These are phyloP conservation scores for Didymella sp. DNA, from an alignment of 2,329 filamentous ascomycete species.

Conservation along the genomic window DNA sequence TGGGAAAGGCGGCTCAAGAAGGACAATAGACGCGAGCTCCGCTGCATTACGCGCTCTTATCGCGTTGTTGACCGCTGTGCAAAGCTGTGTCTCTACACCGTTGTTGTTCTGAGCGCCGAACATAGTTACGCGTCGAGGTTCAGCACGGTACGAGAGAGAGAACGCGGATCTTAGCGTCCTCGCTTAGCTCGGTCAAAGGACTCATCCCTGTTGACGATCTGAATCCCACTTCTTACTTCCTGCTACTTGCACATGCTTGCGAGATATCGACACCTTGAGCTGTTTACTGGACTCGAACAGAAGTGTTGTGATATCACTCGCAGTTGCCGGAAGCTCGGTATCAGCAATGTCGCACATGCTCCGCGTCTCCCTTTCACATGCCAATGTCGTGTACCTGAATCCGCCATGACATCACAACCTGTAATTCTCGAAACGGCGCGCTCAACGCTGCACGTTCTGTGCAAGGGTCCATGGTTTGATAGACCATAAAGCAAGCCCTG, in stretches of 20 bases:
- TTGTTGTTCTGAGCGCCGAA: conserved; percentile 30
- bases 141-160: conserved; percentile 1
- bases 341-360: not conserved
- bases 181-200: conserved; percentile 1
- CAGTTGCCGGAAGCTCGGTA: not conserved
- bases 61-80: conserved; percentile 38
- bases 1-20: conserved; percentile 41
- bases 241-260: not conserved
- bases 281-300: not conserved
- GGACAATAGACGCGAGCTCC: conserved; percentile 37
- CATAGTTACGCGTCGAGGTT: conserved; percentile 28
- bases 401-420: conserved; percentile 34
- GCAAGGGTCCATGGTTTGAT: conserved; percentile 1
- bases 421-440: conserved; percentile 19
- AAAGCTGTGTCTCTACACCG: conserved; percentile 37
- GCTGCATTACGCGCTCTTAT: conserved; percentile 32
- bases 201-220: conserved; percentile 14
- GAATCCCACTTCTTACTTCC: too few species aligned
- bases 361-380: conserved; percentile 29
- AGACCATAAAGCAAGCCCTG: not conserved
- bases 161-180: conserved; percentile 10
- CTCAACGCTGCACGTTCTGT: conserved; percentile 21
- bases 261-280: not conserved
- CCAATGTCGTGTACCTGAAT: conserved; percentile 10
- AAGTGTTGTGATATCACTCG: not conserved